Base-by-base conservation (phyloP, 73 alveolate genomes). In the Tetrahymena malaccensis region DNA sequence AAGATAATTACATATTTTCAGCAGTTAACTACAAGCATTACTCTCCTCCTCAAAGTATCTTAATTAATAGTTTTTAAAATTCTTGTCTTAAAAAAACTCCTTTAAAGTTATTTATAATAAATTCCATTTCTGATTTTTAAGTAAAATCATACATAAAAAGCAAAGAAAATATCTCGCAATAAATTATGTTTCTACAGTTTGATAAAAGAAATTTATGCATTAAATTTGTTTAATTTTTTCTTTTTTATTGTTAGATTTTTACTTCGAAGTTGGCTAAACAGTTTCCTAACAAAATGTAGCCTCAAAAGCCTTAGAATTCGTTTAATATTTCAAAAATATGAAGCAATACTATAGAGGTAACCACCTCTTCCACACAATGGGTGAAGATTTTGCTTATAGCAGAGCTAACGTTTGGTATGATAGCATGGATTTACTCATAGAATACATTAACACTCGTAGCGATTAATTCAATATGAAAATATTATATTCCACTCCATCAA, bases 401-500 rank as follows among this genome's bases (percentile, higher is more conserved):
- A 96, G 98, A 70, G 98, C 99, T 8, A 55, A 93, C 44, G 55
- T 94, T 70, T 95, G 97, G 94, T 98, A 94, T 96, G 43, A 94
- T 44, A 95, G 96, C 93, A 40, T 97, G 43, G 99, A 98, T 83
- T 96, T 89, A 55, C 96, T 98, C 21, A 96, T 97, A 19, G 84
- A 84, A 10, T 85, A 97, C 94, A 94, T 98, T 85, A 98, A 98
- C 93, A 93, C 94, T 21, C 93, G 89, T 22, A 94, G 97, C 34
- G 94, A 85, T n/a, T 17, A 70, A 31, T 96, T 93, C 83, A 95
- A 97, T 8, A 96, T 98, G 95, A 94, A 98, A 94, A 94, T 98
- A n/a, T 94, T 96, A 96, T 99, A 98, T 96, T 98, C 99, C 38
- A 99, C 99, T 16, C 99, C 99, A 19, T 95, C 97, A 34, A 97